Evolutionary conservation across 345 rosid species (phyloP).

Genomic region (Eucalyptus pumila): DNA sequence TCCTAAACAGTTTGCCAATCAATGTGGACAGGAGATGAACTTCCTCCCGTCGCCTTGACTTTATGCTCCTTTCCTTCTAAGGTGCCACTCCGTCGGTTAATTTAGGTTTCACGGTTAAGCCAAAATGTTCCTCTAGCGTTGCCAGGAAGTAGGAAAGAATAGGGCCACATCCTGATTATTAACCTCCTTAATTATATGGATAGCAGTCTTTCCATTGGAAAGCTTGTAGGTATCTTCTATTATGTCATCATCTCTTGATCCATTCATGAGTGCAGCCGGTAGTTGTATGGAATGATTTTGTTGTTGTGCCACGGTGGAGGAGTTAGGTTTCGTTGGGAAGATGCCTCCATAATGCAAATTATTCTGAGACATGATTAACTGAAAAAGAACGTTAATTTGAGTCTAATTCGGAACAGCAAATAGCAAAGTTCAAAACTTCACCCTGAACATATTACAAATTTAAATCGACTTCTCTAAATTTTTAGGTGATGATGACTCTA

Average conservation of each 20-base stretch:
- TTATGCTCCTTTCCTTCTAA: too few species aligned
- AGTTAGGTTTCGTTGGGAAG: not conserved
- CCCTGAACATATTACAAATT: too few species aligned
- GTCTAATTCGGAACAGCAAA: too few species aligned
- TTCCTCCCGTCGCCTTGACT: not conserved
- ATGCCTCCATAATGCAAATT: not conserved
- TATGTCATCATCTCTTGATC: not conserved
- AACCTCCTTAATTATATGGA: not conserved
- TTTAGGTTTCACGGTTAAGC: not conserved
- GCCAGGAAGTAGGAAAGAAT: not conserved
- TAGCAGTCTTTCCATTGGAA: not conserved
- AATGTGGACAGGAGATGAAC: not conserved
- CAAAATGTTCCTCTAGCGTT: not conserved
- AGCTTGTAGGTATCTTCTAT: not conserved
- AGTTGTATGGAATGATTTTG: not conserved
- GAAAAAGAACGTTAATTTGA: not conserved
- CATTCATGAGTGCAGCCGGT: not conserved
- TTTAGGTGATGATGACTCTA: too few species aligned
- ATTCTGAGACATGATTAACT: not conserved
- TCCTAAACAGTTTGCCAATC: not conserved
- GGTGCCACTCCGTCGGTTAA: not conserved
- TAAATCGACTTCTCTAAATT: too few species aligned
- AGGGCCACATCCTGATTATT: not conserved
- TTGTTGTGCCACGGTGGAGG: not conserved
- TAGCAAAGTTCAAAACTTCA: too few species aligned